Conservation (phyloP, 179 eudicot genomes). For the Beta corolliflora region DNA sequence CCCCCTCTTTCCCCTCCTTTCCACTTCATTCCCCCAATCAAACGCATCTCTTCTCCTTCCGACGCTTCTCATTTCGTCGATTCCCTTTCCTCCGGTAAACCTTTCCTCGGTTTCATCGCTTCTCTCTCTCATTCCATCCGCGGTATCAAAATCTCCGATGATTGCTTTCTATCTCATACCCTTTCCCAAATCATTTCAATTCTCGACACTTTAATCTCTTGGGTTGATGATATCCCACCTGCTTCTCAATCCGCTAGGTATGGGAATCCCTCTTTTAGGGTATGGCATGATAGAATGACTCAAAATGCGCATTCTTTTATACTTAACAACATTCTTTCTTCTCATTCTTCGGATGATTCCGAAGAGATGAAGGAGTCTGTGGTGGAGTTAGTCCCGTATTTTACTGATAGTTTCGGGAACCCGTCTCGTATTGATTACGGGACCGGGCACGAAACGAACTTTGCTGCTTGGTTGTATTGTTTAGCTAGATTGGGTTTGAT, state of each 20-base stretch:
- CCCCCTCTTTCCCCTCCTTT: constrained; percentile 49
- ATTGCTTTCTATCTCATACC: constrained; percentile 45
- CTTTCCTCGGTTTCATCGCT: constrained; percentile 78
- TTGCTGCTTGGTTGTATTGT: constrained; percentile 93
- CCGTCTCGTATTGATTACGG: constrained; percentile 84
- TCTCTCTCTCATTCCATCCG: constrained; percentile 60
- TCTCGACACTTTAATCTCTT: constrained; percentile 38
- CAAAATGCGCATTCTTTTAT: constrained; percentile 44
- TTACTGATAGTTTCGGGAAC: constrained; percentile 84
- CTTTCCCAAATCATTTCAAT: constrained; percentile 38
- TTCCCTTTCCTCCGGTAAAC: constrained; percentile 39
- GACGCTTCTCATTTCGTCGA: constrained; percentile 57
- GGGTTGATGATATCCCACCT: constrained; percentile 70
- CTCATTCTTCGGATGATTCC: constrained; percentile 16
- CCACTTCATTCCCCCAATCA: constrained; percentile 54
- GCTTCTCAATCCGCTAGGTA: constrained; percentile 57
- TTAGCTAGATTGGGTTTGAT: constrained; percentile 72
- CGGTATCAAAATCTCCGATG: constrained; percentile 65
- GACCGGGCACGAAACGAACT: constrained; percentile 91
- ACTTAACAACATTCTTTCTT: constrained; percentile 33
- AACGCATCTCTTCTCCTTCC: constrained; percentile 53
- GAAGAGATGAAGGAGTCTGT: constrained; percentile 28
- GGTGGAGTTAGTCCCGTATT: constrained; percentile 67
- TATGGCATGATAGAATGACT: constrained; percentile 63
- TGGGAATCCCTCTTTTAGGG: constrained; percentile 66